Conservation (phyloP, 129 eudicot genomes). For the Tagetes erecta region DNA sequence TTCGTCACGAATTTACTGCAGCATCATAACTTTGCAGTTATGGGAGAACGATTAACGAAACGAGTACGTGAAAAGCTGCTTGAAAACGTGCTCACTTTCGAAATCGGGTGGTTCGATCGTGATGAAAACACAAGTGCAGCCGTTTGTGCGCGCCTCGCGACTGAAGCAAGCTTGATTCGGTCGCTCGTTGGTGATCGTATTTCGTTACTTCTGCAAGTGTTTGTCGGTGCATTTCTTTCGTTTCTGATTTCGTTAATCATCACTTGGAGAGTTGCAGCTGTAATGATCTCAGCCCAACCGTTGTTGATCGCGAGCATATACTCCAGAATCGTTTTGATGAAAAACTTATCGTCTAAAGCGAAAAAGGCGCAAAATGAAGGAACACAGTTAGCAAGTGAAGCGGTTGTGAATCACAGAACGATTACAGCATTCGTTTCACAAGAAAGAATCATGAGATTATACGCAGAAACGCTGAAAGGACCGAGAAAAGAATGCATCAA, state of each 20-base stretch:
- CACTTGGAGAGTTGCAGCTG: slow-evolving; percentile 67
- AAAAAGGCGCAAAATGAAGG: slow-evolving; percentile 72
- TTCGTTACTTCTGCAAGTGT: slow-evolving; percentile 67
- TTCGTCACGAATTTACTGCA: slow-evolving; percentile 69
- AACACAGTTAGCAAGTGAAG: slow-evolving; percentile 78
- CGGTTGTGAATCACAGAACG: slow-evolving; percentile 74
- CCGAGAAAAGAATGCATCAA: slow-evolving; percentile 56
- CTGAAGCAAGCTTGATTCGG: slow-evolving; percentile 61
- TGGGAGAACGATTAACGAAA: slow-evolving; percentile 76
- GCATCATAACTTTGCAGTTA: slow-evolving; percentile 72
- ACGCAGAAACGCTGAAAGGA: slow-evolving; percentile 44
- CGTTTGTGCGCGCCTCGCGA: slow-evolving; percentile 62
- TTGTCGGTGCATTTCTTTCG: slow-evolving; percentile 54
- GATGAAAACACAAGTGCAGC: slow-evolving; percentile 82
- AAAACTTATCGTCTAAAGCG: slow-evolving; percentile 56
- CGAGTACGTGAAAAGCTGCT: slow-evolving; percentile 63
- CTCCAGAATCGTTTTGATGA: slow-evolving; percentile 59
- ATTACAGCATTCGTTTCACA: slow-evolving; percentile 81
- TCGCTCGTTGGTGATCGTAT: slow-evolving; percentile 77
- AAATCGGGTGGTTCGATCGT: slow-evolving; percentile 76
- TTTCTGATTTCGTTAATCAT: slow-evolving; percentile 52
- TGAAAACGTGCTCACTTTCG: slow-evolving; percentile 60
- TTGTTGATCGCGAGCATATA: slow-evolving; percentile 60
- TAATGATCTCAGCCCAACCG: slow-evolving; percentile 67
- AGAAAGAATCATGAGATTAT: slow-evolving; percentile 53